phyloP scores from a whole-genome alignment of 2,329 filamentous ascomycete genomes.

The Phaeophleospora eucalypticola region DNA sequence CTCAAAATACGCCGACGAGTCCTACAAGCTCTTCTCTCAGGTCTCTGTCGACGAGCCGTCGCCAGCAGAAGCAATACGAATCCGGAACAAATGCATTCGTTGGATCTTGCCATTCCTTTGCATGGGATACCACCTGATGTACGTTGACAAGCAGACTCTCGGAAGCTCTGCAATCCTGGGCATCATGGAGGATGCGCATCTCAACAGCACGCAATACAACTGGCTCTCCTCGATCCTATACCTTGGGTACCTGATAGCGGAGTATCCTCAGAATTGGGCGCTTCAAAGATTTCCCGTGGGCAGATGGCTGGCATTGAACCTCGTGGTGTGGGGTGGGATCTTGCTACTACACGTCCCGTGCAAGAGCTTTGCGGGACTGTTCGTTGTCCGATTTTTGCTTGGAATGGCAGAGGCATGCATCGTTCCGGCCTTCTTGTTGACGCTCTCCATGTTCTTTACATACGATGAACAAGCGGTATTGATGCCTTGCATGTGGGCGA shows the following conservation, averaged over 20 bases:
- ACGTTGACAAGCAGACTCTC: slow-evolving; percentile 19
- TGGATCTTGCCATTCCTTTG: slow-evolving; percentile 19
- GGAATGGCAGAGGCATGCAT: slow-evolving; percentile 27
- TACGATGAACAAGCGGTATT: slow-evolving; percentile 15
- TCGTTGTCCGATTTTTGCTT: slow-evolving; percentile 30
- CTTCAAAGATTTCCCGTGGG: slow-evolving; percentile 19
- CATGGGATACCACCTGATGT: slow-evolving; percentile 19
- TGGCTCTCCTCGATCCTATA: slow-evolving; percentile 25
- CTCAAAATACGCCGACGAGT: slow-evolving; percentile 14
- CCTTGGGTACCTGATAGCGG: slow-evolving; percentile 24
- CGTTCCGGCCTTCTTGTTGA: slow-evolving; percentile 13
- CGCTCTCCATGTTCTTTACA: slow-evolving; percentile 17
- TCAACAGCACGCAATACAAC: slow-evolving; percentile 27
- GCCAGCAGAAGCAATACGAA: slow-evolving; percentile 11
- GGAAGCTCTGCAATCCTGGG: slow-evolving; percentile 31
- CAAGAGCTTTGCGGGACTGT: slow-evolving; percentile 18
- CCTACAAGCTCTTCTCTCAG: slow-evolving; percentile 18
- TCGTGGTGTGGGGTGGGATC: slow-evolving; percentile 26
- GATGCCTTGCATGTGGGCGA: slow-evolving; percentile 21
- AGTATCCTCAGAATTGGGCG: slow-evolving; percentile 26
- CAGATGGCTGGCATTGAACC: slow-evolving; percentile 16
- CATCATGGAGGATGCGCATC: slow-evolving; percentile 30
- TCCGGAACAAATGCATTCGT: slow-evolving; percentile 18
- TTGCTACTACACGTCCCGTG: slow-evolving; percentile 28
- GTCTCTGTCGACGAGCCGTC: slow-evolving; percentile 14